A percentile compares a stretch with the other conserved stretches of the same genome.
Evolutionary conservation across 306 rosid genomes (phyloP).

Genomic region (Lotus japonicus): DNA sequence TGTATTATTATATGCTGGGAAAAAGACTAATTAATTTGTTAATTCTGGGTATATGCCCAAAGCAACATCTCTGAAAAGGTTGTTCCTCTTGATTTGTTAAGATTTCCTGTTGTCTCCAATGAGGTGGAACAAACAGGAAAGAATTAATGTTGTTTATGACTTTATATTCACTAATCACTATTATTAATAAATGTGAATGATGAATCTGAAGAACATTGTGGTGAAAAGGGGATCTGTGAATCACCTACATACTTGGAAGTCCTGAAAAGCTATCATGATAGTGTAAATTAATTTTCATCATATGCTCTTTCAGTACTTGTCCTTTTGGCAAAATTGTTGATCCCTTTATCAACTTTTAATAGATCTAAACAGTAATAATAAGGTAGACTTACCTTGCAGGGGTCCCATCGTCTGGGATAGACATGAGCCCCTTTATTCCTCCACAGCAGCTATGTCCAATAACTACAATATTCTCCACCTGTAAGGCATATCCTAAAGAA

Average conservation of each 20-base stretch:
- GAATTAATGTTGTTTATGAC: not conserved
- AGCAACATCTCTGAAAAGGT: not conserved
- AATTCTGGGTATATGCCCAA: not conserved
- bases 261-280: slow-evolving; percentile 7
- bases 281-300: not conserved
- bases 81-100: not conserved
- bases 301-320: not conserved
- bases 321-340: not conserved
- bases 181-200: not conserved
- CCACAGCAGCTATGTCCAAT: slow-evolving; percentile 98
- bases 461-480: slow-evolving; percentile 93
- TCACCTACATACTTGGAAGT: slow-evolving; percentile 13
- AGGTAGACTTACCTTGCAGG: slow-evolving; percentile 43
- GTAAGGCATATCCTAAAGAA: slow-evolving; percentile 5
- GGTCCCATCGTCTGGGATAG: slow-evolving; percentile 85
- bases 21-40: not conserved
- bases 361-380: not conserved
- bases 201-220: not conserved
- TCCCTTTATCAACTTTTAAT: not conserved
- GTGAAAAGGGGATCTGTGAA: not conserved
- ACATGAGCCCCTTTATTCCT: slow-evolving; percentile 96
- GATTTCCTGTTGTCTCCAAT: slow-evolving; percentile 14
- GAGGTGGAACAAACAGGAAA: slow-evolving; percentile 4
- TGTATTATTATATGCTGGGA: not conserved
- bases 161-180: not conserved